These are phyloP conservation scores for Backusella tuberculispora DNA, from an alignment of 192 early-diverging fungal genomes.

Conservation along the genomic window DNA sequence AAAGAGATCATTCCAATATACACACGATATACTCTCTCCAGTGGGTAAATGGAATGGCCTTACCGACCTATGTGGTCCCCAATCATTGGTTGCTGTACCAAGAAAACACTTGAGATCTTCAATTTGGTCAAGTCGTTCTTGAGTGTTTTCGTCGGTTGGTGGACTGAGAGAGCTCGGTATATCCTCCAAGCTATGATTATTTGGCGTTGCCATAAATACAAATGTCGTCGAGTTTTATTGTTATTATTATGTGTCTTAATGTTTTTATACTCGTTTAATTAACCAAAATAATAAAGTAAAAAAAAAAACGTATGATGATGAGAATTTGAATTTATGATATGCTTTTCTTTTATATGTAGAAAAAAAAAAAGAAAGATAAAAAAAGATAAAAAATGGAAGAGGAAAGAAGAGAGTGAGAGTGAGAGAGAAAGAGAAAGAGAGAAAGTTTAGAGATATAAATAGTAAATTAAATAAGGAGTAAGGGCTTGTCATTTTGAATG, in stretches of 20 bases:
- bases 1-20: constrained; percentile 91
- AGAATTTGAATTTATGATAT: neutral
- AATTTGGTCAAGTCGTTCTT: constrained; percentile 37
- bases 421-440: neutral
- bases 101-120: constrained; percentile 61
- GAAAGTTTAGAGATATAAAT: constrained; percentile 12
- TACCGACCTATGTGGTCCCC: constrained; percentile 61
- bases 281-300: neutral
- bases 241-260: neutral
- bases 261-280: neutral
- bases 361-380: too few relatives aligned
- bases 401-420: neutral
- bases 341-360: neutral
- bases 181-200: neutral
- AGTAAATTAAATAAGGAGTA: constrained; percentile 14
- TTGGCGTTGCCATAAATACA: neutral
- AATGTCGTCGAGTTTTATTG: neutral
- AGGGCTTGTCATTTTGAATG: constrained; percentile 16
- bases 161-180: neutral
- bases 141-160: constrained; percentile 30
- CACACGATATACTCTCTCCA: constrained; percentile 90
- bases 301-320: neutral
- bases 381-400: neutral
- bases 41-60: constrained; percentile 70
- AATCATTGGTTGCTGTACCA: constrained; percentile 68